phyloP scores from a whole-genome alignment of 176 grass and related monocot genomes.

The Stipa capillata region DNA sequence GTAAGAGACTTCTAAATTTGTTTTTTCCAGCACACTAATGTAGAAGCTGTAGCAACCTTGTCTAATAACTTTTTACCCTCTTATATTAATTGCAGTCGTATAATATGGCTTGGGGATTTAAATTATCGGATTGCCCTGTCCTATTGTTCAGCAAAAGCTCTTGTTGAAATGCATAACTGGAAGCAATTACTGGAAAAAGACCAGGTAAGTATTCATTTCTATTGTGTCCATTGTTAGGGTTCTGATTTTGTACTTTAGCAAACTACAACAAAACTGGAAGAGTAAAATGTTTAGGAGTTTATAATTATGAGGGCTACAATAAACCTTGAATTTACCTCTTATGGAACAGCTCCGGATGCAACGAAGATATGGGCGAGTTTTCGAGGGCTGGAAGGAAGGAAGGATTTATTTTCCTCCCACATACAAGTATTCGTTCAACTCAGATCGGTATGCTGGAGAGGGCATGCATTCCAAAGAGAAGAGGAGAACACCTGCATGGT shows the following conservation, averaged over 20 bases:
- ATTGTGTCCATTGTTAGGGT: neutral
- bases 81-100: slow-evolving; percentile 42
- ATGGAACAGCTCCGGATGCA: slow-evolving; percentile 73
- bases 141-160: slow-evolving; percentile 65
- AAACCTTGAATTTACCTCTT: slow-evolving; percentile 25
- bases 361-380: slow-evolving; percentile 75
- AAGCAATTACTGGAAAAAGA: slow-evolving; percentile 86
- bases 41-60: neutral
- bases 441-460: slow-evolving; percentile 75
- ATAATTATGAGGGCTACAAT: neutral
- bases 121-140: slow-evolving; percentile 77
- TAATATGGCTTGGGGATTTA: slow-evolving; percentile 99
- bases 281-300: slow-evolving; percentile 15
- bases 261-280: neutral
- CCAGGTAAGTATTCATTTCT: slow-evolving; percentile 48
- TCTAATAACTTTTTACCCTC: slow-evolving; percentile 8
- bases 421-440: slow-evolving; percentile 90
- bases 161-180: slow-evolving; percentile 91
- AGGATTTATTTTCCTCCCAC: no score
- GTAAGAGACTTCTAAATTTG: slow-evolving; percentile 39
- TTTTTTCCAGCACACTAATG: neutral
- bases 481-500: slow-evolving; percentile 87
- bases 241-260: neutral
- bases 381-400: slow-evolving; percentile 88
- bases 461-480: slow-evolving; percentile 72